Evolutionary conservation across 768 basidiomycete species (phyloP), one percentile per base, ranked within the genome.

Genomic region (Pulveroboletus sp.): DNA sequence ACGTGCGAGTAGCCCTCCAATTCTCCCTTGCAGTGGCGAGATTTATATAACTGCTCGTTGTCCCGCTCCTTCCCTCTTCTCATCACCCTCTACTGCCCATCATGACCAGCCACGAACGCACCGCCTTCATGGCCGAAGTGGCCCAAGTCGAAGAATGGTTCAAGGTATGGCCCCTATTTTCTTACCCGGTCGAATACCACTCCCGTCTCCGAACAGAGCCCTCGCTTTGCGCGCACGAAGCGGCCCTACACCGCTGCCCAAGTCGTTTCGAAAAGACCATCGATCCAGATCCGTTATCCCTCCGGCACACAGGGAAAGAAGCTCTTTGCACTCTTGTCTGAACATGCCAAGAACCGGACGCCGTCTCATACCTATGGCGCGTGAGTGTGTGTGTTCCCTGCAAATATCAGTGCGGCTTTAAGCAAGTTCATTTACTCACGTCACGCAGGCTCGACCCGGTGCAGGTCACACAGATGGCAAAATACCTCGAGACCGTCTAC

Each of bases 381-480:
- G 93, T 97, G 67, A 80, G 94, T 40, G 39, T 18, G 31, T 32
- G 13, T 13, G 32, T 21, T 21, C 33, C 35, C 35, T 7, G 4
- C 7, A 36, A 36, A 8, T 17, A 6, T 17, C 8, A 15, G 15
- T 35, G 33, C 14, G 14, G 33, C 14, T 15, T 15, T 10, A 9
- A 31, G 31, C 9, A 31, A 31, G 31, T 8, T 31, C 13, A 11
- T 36, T 17, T 36, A 15, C n/a, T 36, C 35, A 36, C 8, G 7
- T 17, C n/a, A 3, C 6, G n/a, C 59, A 97, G 95, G 18, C 84
- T 99, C 57, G 96, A 99, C 68, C 91, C 94, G 0, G 93, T 99
- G 6, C 96, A 99, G 71, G 81, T 97, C 43, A 97, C 94, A 0
- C 96, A 99, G 71, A 99, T 99, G 96, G 94, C 95, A 24, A 90